Conservation (phyloP, 2,329 filamentous ascomycete species). For the Aspergillus sojae region DNA sequence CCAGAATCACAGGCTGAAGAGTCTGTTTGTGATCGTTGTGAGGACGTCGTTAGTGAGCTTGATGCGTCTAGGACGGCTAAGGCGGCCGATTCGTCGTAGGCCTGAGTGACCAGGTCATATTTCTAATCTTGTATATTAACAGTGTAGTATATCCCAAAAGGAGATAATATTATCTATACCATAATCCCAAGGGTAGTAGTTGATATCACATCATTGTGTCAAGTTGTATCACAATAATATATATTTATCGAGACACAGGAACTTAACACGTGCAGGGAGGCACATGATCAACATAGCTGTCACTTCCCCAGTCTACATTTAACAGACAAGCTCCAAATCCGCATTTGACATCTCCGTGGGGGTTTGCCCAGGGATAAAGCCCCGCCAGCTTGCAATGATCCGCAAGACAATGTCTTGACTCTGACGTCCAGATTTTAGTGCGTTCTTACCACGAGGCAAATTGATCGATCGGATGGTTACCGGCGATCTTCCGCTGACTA, state of each 20-base stretch:
- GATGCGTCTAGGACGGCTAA: slow-evolving; percentile 11
- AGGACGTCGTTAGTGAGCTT: slow-evolving; percentile 60
- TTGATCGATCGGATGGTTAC: too few species aligned
- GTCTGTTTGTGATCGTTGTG: slow-evolving; percentile 72
- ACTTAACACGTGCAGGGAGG: background rate
- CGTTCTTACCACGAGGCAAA: background rate
- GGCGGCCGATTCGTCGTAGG: background rate
- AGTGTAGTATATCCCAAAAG: background rate
- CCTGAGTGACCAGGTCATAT: background rate
- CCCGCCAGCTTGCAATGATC: background rate
- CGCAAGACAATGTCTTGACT: too few species aligned
- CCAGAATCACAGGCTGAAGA: slow-evolving; percentile 54
- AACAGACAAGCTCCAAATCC: background rate
- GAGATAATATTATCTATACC: background rate
- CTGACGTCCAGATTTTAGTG: too few species aligned
- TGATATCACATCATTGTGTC: background rate
- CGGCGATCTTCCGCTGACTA: background rate
- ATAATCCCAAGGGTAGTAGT: background rate
- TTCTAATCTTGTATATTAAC: background rate
- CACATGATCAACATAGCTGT: background rate
- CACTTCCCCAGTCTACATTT: background rate
- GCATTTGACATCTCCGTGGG: background rate
- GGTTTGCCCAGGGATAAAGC: background rate
- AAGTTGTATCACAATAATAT: background rate
- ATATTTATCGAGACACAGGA: background rate